phyloP scores from a whole-genome alignment of 495 filamentous ascomycete genomes.

The Neurospora cerealis region DNA sequence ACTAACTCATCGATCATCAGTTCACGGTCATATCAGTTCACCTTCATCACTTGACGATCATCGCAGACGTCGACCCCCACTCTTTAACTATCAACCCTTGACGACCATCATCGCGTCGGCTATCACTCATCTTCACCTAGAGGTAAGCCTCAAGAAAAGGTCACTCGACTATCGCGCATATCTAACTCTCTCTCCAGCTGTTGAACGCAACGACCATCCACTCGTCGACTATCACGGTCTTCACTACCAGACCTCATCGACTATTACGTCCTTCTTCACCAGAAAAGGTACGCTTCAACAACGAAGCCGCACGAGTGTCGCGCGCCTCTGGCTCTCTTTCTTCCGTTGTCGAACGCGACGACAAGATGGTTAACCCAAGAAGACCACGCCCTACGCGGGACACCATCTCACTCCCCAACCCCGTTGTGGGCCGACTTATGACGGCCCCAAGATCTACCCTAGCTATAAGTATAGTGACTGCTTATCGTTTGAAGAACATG shows the following conservation, averaged over 20 bases:
- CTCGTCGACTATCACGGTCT: neutral
- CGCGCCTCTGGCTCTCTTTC: neutral
- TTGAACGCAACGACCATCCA: neutral
- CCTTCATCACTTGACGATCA: neutral
- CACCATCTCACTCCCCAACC: neutral
- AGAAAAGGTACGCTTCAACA: neutral
- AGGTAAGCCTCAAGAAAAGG: neutral
- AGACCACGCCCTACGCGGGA: neutral
- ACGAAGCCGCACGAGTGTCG: neutral
- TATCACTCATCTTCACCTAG: neutral
- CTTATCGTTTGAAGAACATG: neutral
- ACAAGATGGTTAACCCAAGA: neutral
- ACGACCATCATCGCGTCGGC: neutral
- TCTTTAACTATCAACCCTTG: neutral
- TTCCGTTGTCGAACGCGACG: neutral
- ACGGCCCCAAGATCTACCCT: neutral
- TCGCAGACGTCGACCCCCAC: neutral
- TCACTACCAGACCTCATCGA: neutral
- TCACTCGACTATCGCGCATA: neutral
- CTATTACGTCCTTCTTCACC: neutral
- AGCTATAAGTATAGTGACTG: neutral
- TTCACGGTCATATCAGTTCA: neutral
- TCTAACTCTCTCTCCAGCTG: neutral
- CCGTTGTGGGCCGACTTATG: neutral
- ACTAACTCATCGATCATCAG: neutral